These are phyloP conservation scores for Houttuynia cordata DNA, from an alignment of 164 flowering plant species.

Conservation along the genomic window DNA sequence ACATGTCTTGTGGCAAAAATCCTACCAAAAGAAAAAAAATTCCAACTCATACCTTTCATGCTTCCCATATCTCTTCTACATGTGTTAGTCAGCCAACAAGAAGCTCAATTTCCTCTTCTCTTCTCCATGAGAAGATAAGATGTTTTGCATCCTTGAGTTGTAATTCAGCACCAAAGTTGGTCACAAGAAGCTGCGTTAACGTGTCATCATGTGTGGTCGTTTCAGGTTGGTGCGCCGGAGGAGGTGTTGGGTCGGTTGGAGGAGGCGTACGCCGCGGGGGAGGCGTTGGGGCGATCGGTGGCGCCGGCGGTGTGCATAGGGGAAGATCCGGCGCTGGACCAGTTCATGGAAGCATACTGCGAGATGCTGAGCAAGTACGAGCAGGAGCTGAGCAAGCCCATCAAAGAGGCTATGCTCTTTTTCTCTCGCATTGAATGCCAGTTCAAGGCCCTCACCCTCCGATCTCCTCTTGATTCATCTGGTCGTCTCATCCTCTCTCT, in stretches of 20 bases:
- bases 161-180: too few species aligned
- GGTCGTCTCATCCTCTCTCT: neutral
- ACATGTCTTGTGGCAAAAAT: too few species aligned
- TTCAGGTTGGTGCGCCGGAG: slow-evolving; percentile 89
- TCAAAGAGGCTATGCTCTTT: slow-evolving; percentile 88
- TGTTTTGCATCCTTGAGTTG: too few species aligned
- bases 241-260: slow-evolving; percentile 78
- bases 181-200: neutral
- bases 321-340: slow-evolving; percentile 88
- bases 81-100: too few species aligned
- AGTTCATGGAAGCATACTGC: slow-evolving; percentile 98
- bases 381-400: slow-evolving; percentile 86
- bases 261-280: slow-evolving; percentile 44
- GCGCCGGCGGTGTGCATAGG: slow-evolving; percentile 27
- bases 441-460: slow-evolving; percentile 62
- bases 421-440: slow-evolving; percentile 72
- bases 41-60: too few species aligned
- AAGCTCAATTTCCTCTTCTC: too few species aligned
- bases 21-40: too few species aligned
- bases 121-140: too few species aligned
- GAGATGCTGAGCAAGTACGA: slow-evolving; percentile 90
- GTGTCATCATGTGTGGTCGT: neutral
- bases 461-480: slow-evolving; percentile 44
- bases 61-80: too few species aligned
- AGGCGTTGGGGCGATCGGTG: slow-evolving; percentile 19